Conservation (phyloP, 2,329 filamentous ascomycete genomes). For the Neofusicoccum ribis region DNA sequence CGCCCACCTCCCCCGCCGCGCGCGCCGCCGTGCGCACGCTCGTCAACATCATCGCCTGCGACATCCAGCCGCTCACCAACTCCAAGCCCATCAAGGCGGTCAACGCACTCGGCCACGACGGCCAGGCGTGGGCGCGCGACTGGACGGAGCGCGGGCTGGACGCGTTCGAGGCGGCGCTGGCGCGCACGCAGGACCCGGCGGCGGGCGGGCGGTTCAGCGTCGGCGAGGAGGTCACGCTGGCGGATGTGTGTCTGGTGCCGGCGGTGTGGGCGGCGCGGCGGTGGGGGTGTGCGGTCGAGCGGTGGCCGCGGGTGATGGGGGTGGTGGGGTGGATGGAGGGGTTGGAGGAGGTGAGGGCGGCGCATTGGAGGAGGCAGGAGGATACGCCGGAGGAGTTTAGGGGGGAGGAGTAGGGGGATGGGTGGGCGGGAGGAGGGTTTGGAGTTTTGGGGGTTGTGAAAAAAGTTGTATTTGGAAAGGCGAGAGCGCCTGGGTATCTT, state of each 20-base stretch:
- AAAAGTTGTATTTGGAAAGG: no score
- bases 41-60: conserved; percentile 55
- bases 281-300: conserved; percentile 54
- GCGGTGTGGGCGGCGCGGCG: conserved; percentile 59
- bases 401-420: no score
- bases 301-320: conserved; percentile 50
- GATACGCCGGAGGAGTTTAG: conserved; percentile 58
- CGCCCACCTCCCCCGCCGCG: conserved; percentile 34
- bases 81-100: conserved; percentile 54
- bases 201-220: conserved; percentile 55
- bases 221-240: conserved; percentile 57
- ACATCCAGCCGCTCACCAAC: conserved; percentile 64
- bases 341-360: conserved; percentile 54
- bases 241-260: conserved; percentile 60
- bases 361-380: conserved; percentile 56
- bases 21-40: conserved; percentile 57
- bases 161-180: conserved; percentile 55
- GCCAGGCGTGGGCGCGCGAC: conserved; percentile 53
- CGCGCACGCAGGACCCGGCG: conserved; percentile 19
- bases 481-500: no score
- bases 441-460: no score
- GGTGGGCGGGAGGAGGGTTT: no score
- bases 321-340: conserved; percentile 50
- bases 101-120: conserved; percentile 44
- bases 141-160: conserved; percentile 55